Percentiles rank a stretch among this genome's conserved stretches.
phyloP scores from a whole-genome alignment of 108 stramenopile genomes.

The Cyclostephanos tholiformis region DNA sequence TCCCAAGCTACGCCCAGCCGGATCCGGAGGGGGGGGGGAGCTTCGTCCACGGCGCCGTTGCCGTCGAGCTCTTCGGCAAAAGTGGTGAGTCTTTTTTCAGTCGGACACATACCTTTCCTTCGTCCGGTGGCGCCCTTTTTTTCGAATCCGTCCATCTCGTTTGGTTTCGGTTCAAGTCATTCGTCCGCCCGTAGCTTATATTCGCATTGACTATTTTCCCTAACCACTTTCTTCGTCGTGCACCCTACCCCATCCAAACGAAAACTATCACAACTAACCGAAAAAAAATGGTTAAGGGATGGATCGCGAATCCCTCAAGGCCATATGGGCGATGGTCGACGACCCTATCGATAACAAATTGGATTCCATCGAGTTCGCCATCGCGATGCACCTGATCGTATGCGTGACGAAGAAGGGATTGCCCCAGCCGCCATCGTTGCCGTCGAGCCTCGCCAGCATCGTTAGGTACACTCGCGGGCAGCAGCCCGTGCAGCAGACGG shows the following conservation, averaged over 20 bases:
- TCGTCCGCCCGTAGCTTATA: too few species aligned
- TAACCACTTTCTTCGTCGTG: too few species aligned
- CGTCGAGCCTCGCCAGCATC: conserved; percentile 53
- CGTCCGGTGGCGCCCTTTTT: too few species aligned
- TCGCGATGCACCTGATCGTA: conserved; percentile 97
- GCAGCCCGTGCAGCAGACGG: neutral
- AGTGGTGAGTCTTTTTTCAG: conserved; percentile 74
- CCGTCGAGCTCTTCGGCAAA: conserved; percentile 91
- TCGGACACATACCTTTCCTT: too few species aligned
- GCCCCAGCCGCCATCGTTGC: conserved; percentile 64
- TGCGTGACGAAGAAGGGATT: conserved; percentile 88
- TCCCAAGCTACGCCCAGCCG: conserved; percentile 77
- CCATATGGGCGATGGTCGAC: conserved; percentile 89
- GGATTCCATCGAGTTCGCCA: conserved; percentile 87
- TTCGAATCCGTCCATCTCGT: too few species aligned
- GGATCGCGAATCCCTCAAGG: conserved; percentile 47
- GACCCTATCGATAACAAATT: conserved; percentile 89
- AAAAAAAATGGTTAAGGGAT: conserved; percentile 29
- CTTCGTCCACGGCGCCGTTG: conserved; percentile 85
- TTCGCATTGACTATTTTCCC: too few species aligned
- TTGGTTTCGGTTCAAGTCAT: too few species aligned
- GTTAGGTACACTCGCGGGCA: conserved; percentile 46
- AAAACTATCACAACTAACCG: too few species aligned
- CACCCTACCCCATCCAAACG: too few species aligned
- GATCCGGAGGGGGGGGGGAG: conserved; percentile 28